A percentile compares a stretch with the other conserved stretches of the same genome.
Conservation (phyloP, 2,329 filamentous ascomycete genomes). For the Purpureocillium lavendulum region DNA sequence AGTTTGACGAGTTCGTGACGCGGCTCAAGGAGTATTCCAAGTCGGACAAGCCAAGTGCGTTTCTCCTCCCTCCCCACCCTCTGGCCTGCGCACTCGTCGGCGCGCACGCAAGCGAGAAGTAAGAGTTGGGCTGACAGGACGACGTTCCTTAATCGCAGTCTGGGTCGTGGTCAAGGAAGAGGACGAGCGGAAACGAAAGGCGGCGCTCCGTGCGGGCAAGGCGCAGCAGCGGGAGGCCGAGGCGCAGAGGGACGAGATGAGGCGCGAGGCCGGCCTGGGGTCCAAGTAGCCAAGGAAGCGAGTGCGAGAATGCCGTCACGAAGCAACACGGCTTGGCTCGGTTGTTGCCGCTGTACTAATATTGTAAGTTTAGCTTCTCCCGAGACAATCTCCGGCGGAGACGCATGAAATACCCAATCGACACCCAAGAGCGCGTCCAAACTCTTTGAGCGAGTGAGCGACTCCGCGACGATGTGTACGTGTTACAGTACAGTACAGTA, state of each 20-base stretch:
- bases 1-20: slow-evolving; percentile 81
- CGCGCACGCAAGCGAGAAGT: slow-evolving; percentile 1
- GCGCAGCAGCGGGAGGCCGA: slow-evolving; percentile 32
- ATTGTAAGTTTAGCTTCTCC: no score
- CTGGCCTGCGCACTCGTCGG: background rate
- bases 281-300: slow-evolving; percentile 20
- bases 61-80: background rate
- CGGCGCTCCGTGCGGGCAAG: slow-evolving; percentile 23
- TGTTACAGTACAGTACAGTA: no score
- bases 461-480: no score
- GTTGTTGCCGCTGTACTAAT: no score
- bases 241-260: slow-evolving; percentile 38
- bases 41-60: slow-evolving; percentile 82
- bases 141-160: slow-evolving; percentile 22
- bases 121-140: background rate
- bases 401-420: no score
- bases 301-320: background rate
- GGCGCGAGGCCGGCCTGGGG: slow-evolving; percentile 36
- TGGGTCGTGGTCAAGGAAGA: slow-evolving; percentile 44
- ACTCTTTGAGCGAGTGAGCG: no score
- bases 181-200: slow-evolving; percentile 31
- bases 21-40: slow-evolving; percentile 84
- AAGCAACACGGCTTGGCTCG: no score
- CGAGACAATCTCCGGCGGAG: no score
- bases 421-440: no score